Base-by-base conservation (phyloP, 768 basidiomycete genomes). In the Podaxis sp. region DNA sequence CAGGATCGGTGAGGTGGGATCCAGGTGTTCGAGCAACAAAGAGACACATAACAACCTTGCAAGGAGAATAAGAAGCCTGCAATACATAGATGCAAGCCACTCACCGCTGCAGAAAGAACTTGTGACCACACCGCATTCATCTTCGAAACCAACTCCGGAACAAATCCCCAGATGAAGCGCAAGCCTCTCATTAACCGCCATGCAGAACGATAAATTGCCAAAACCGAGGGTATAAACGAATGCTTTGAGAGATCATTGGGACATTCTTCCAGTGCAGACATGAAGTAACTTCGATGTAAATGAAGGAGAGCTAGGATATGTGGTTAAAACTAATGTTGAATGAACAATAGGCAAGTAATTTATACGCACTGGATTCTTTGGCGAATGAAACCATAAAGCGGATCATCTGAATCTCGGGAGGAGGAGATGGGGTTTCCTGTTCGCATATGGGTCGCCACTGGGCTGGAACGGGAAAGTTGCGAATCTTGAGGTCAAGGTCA, bases 121-220 rank as follows among this genome's bases (percentile, higher is more conserved):
- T 86, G 83, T 12, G 88, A 89, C 87, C 90, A 91, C n/a, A 83
- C 72, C 10, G 85, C 65, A 15, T 77, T 78, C 33, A 85, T 66
- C 10, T 88, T 76, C 7, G 77, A 70, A 3, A 84, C 67, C 4
- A 84, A 64, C 2, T 77, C 71, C 1, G 84, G 80, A 4, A 76
- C 72, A 20, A 67, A 63, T 15, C 71, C 69, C 73, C 81, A 83
- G 1, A 78, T 73, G n/a, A 78, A 71, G 17, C 75, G 74, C 56
- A 88, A 74, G 0, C 78, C 78, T 51, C 82, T 77, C 44, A 87
- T 83, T 33, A 90, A 67, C 15, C 89, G 77, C 85, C 87, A 90
- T 3, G 88, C 85, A 1, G 87, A 88, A 2, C 88, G 86, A 72
- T 89, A 91, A 13, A 84, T 83, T 0, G 90, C 87, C 71, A 88